Conservation (phyloP, 495 filamentous ascomycete genomes). For the Halenospora varia region DNA sequence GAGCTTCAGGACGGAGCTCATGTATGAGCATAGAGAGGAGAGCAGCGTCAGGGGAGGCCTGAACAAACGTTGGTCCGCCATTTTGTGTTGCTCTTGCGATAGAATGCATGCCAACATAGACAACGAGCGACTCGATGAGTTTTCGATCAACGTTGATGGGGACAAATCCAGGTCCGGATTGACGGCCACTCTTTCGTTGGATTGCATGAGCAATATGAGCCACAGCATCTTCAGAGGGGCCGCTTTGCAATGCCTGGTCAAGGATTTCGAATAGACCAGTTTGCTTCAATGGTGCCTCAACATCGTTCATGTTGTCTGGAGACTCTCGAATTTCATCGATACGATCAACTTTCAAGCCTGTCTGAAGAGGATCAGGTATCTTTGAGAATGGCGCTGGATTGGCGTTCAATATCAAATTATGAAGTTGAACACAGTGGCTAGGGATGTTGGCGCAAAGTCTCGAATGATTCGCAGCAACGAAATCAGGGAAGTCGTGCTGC, state of each 20-base stretch:
- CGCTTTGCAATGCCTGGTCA: constrained; percentile 59
- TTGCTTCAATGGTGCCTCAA: constrained; percentile 52
- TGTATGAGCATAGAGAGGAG: constrained; percentile 73
- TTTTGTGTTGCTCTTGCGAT: constrained; percentile 53
- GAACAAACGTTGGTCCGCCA: constrained; percentile 61
- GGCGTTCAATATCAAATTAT: constrained; percentile 83
- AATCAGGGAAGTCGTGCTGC: constrained; percentile 92
- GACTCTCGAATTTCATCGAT: constrained; percentile 70
- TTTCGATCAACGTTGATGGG: constrained; percentile 63
- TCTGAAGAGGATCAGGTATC: constrained; percentile 75
- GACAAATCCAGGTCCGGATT: constrained; percentile 57
- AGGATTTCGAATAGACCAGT: constrained; percentile 63
- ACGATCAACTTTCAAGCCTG: constrained; percentile 76
- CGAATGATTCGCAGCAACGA: constrained; percentile 81
- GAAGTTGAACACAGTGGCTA: constrained; percentile 78
- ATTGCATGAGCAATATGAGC: constrained; percentile 67
- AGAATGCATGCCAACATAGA: constrained; percentile 75
- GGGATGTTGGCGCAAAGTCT: constrained; percentile 84
- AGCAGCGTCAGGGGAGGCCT: constrained; percentile 64
- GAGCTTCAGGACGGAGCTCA: constrained; percentile 68
- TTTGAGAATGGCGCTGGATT: constrained; percentile 72
- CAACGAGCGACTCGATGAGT: constrained; percentile 75
- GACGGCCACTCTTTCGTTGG: constrained; percentile 45
- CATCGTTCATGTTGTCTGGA: constrained; percentile 58
- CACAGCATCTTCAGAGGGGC: constrained; percentile 61